Conservation (phyloP, 176 grass and related monocot genomes). For the Juncus effusus region DNA sequence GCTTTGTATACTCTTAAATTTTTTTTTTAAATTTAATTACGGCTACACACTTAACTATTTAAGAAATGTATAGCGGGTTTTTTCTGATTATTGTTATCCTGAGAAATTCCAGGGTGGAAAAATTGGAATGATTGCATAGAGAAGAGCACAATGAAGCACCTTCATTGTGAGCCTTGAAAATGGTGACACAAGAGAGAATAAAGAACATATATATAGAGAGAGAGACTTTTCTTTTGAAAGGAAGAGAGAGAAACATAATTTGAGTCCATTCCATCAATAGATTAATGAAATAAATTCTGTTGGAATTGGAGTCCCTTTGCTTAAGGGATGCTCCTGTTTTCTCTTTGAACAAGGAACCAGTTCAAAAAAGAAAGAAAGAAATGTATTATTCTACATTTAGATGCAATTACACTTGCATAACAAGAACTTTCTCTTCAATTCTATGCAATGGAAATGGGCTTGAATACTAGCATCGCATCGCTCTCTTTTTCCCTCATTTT, state of each 20-base stretch:
- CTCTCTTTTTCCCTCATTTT: constrained; percentile 20
- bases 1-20: no score
- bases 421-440: constrained; percentile 5
- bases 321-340: constrained; percentile 50
- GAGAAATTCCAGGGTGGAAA: background rate
- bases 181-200: constrained; percentile 9
- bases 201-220: constrained; percentile 8
- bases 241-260: no score
- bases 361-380: background rate
- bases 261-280: constrained; percentile 19
- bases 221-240: no score
- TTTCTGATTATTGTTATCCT: background rate
- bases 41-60: background rate
- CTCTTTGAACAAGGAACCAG: constrained; percentile 29
- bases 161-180: constrained; percentile 25
- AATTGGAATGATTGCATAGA: background rate
- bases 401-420: constrained; percentile 18
- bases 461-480: constrained; percentile 17
- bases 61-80: no score
- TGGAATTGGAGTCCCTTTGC: constrained; percentile 54
- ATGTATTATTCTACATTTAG: constrained; percentile 21
- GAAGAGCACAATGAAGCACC: background rate
- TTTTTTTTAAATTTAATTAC: no score
- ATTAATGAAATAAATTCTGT: constrained; percentile 13
- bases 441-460: constrained; percentile 33